Conservation (phyloP, 345 rosid species). For the Limnanthes douglasii region DNA sequence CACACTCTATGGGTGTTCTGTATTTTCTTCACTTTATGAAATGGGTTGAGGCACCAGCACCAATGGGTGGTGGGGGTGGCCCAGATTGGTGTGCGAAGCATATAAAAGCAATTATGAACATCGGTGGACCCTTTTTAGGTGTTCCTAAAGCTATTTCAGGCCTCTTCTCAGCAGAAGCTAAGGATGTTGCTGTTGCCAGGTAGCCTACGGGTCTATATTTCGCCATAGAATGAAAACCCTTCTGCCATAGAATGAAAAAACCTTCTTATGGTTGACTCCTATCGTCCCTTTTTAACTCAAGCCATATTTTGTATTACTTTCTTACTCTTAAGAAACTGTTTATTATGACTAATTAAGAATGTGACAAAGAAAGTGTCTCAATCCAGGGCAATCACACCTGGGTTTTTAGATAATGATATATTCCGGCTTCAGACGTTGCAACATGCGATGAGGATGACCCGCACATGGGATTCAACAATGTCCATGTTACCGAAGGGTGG, state of each 20-base stretch:
- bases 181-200: conserved; percentile 94
- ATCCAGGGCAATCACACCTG: conserved; percentile 91
- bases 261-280: too few relatives aligned
- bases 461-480: conserved; percentile 94
- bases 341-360: too few relatives aligned
- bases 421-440: conserved; percentile 77
- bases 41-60: conserved; percentile 99
- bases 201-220: too few relatives aligned
- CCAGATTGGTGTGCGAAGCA: conserved; percentile 88
- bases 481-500: conserved; percentile 96
- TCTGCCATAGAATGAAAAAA: too few relatives aligned
- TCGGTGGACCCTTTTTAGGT: conserved; percentile 92
- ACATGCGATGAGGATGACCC: conserved; percentile 70
- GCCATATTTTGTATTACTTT: too few relatives aligned
- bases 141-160: conserved; percentile 85
- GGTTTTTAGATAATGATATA: conserved; percentile 64
- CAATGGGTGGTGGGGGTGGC: conserved; percentile 96
- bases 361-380: background rate
- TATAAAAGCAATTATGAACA: conserved; percentile 87
- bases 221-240: too few relatives aligned
- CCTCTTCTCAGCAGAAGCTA: conserved; percentile 92
- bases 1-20: conserved; percentile 96
- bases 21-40: conserved; percentile 95
- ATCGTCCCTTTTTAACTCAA: too few relatives aligned
- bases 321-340: too few relatives aligned